A percentile compares a stretch with the other conserved stretches of the same genome.
phyloP scores from a whole-genome alignment of 2,329 filamentous ascomycete species.

The Beauveria sp. region DNA sequence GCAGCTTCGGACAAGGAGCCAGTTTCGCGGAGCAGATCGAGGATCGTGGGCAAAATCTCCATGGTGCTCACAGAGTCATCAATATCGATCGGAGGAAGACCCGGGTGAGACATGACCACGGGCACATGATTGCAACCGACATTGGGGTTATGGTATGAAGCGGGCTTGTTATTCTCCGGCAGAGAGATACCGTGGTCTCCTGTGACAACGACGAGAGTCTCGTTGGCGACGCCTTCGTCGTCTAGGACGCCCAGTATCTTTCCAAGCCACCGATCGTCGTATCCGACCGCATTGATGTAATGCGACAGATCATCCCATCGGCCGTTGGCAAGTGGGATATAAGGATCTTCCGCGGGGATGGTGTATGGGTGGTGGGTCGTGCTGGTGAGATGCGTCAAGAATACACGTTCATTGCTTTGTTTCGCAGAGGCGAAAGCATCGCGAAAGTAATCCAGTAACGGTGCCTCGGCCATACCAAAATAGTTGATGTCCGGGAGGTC shows the following conservation, averaged over 20 bases:
- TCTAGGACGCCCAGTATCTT: slow-evolving; percentile 23
- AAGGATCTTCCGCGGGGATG: slow-evolving; percentile 21
- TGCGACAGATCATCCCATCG: slow-evolving; percentile 18
- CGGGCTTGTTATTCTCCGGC: slow-evolving; percentile 22
- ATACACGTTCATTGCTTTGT: slow-evolving; percentile 23
- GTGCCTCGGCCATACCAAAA: slow-evolving; percentile 25
- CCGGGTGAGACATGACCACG: slow-evolving; percentile 25
- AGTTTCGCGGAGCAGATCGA: slow-evolving; percentile 27
- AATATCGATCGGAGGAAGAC: slow-evolving; percentile 24
- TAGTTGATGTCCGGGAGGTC: slow-evolving; percentile 26
- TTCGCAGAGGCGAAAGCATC: slow-evolving; percentile 23
- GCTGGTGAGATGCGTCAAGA: slow-evolving; percentile 29
- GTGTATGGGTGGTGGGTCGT: slow-evolving; percentile 28
- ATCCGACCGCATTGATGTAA: slow-evolving; percentile 27
- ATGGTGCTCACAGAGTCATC: slow-evolving; percentile 24
- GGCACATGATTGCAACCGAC: slow-evolving; percentile 26
- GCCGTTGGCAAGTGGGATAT: slow-evolving; percentile 21
- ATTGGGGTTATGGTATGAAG: slow-evolving; percentile 27
- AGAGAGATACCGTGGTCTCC: slow-evolving; percentile 28
- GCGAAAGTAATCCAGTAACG: slow-evolving; percentile 24
- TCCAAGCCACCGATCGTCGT: slow-evolving; percentile 26
- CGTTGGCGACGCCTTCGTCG: slow-evolving; percentile 24
- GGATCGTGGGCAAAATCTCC: slow-evolving; percentile 27
- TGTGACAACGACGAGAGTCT: slow-evolving; percentile 25
- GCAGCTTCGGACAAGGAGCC: slow-evolving; percentile 23